Base-by-base conservation (phyloP, 140 eudicot species). In the Eryngium alpinum region DNA sequence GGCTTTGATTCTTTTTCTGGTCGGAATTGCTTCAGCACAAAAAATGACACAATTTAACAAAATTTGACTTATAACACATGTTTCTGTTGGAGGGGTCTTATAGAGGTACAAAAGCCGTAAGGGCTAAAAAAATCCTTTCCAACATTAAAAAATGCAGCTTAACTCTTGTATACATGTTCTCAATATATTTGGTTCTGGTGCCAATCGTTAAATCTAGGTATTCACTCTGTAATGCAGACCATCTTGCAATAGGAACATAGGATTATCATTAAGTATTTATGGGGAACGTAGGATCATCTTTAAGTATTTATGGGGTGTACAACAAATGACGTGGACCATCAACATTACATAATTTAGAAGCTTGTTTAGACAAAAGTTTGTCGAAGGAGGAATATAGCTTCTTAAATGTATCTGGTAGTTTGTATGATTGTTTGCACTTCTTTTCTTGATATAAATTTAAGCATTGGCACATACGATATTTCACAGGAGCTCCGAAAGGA, bases 401-500 rank as follows among this genome's bases (percentile, higher is more conserved):
- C 46, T 19, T 44, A 46, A 29, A 74, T 74, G 60, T 53, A 74
- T 25, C 10, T 43, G 9, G 25, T 52, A 43, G 13, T 25, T 19
- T 74, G 22, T 50, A 46, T 19, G 19, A 24, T 74, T 38, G 46
- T 38, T 38, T 38, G 46, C 46, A 2, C 46, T 5, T 34, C 24
- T 24, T 44, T 31, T 75, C 17, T 21, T 69, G 75, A 69, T 69
- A 5, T 13, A 69, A 69, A 66, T 66, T 21, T 27, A 69, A 13
- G 25, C 76, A 71, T 21, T 19, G 50, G 76, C 17, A 31, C 16
- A 33, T 15, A 5, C 28, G 18, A 18, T 52, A 32, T n/a, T 78
- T 60, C n/a, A 63, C 83, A 95, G 99, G 99, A 95, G 87, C 99
- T 95, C 32, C 97, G 99, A 5, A 95, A 92, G 85, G 99, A 95